phyloP scores from a whole-genome alignment of 805 yeast genomes.

The Candida vaughaniae region DNA sequence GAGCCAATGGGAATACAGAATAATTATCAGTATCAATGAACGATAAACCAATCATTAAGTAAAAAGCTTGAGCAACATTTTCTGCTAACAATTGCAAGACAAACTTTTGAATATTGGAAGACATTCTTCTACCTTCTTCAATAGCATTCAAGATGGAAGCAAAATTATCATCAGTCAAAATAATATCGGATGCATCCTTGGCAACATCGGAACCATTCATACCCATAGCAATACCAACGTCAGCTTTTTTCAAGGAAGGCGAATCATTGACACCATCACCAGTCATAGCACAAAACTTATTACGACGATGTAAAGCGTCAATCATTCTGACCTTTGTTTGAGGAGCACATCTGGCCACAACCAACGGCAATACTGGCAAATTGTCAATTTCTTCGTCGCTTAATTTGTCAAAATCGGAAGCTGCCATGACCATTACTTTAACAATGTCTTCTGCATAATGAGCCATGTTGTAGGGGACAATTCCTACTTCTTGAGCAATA shows the following conservation, averaged over 20 bases:
- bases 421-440: constrained; percentile 72
- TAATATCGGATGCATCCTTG: constrained; percentile 96
- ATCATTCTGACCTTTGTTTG: constrained; percentile 80
- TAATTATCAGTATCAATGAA: constrained; percentile 60
- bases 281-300: constrained; percentile 71
- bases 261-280: constrained; percentile 99
- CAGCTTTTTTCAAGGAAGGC: constrained; percentile 90
- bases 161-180: constrained; percentile 91
- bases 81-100: constrained; percentile 34
- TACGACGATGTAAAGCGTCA: constrained; percentile 57
- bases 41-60: constrained; percentile 69
- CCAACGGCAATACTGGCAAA: constrained; percentile 66
- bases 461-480: constrained; percentile 45
- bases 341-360: constrained; percentile 82
- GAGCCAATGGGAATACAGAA: constrained; percentile 78
- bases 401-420: constrained; percentile 64
- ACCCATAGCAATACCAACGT: constrained; percentile 92
- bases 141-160: constrained; percentile 85
- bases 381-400: constrained; percentile 60
- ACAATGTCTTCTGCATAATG: constrained; percentile 58
- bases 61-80: constrained; percentile 54
- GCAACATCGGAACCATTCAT: constrained; percentile 95
- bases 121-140: constrained; percentile 33
- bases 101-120: constrained; percentile 33
- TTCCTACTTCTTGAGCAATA: constrained; percentile 36